A percentile compares a stretch with the other conserved stretches of the same genome.
Conservation (phyloP, 805 yeast genomes). For the Saccharomyces mikatae region DNA sequence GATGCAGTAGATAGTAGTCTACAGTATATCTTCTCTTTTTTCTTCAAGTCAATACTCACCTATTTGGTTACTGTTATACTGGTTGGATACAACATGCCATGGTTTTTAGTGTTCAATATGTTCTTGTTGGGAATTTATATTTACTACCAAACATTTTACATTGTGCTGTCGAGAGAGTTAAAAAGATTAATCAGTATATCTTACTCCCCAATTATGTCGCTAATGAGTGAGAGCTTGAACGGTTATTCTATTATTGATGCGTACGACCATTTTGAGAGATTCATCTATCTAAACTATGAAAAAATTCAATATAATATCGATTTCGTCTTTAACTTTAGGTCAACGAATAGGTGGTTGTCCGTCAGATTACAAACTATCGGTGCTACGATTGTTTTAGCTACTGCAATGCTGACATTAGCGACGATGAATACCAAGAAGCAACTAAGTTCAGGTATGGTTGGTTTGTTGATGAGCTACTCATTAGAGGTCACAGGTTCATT, state of each 20-base stretch:
- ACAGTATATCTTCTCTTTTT: slow-evolving; percentile 45
- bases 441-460: slow-evolving; percentile 51
- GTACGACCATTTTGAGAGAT: slow-evolving; percentile 57
- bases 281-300: slow-evolving; percentile 45
- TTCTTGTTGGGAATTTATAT: slow-evolving; percentile 46
- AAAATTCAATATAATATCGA: slow-evolving; percentile 43
- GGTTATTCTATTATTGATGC: slow-evolving; percentile 79
- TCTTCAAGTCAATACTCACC: slow-evolving; percentile 38
- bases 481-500: slow-evolving; percentile 47
- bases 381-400: slow-evolving; percentile 42
- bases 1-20: slow-evolving; percentile 47
- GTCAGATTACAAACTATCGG: slow-evolving; percentile 56
- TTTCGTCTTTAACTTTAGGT: slow-evolving; percentile 42
- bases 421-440: slow-evolving; percentile 35
- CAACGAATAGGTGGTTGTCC: slow-evolving; percentile 59
- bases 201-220: slow-evolving; percentile 71
- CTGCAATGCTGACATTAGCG: slow-evolving; percentile 41
- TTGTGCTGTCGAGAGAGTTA: slow-evolving; percentile 66
- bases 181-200: slow-evolving; percentile 65
- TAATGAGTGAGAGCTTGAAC: slow-evolving; percentile 68
- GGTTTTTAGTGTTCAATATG: slow-evolving; percentile 41
- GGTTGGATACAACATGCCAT: slow-evolving; percentile 48
- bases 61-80: slow-evolving; percentile 44
- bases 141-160: slow-evolving; percentile 64
- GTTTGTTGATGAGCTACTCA: slow-evolving; percentile 58